Evolutionary conservation across 2,329 filamentous ascomycete species (phyloP).

Genomic region (Botrytis paeoniae): DNA sequence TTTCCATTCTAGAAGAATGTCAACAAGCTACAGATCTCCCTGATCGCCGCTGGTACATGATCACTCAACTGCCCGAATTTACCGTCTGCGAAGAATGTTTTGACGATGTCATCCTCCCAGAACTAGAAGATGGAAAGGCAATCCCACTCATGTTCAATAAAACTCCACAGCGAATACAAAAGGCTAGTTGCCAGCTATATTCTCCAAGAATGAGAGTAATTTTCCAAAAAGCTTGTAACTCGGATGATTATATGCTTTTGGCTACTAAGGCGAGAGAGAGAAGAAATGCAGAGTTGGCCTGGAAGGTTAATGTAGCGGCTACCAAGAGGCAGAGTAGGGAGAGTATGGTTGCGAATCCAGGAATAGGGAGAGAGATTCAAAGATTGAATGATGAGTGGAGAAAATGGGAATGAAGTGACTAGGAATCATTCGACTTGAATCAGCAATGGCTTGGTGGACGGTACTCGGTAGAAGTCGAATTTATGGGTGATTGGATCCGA

Average conservation of each 20-base stretch:
- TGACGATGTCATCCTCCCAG: slow-evolving; percentile 72
- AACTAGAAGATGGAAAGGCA: slow-evolving; percentile 50
- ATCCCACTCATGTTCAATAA: slow-evolving; percentile 66
- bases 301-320: slow-evolving; percentile 29
- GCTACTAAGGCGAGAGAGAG: slow-evolving; percentile 55
- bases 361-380: slow-evolving; percentile 42
- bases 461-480: not conserved
- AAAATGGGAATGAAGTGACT: slow-evolving; percentile 45
- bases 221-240: slow-evolving; percentile 64
- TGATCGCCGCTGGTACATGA: slow-evolving; percentile 70
- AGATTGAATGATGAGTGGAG: slow-evolving; percentile 51
- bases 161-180: slow-evolving; percentile 52
- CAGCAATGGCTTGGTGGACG: not conserved
- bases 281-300: slow-evolving; percentile 36
- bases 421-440: not conserved
- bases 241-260: slow-evolving; percentile 65
- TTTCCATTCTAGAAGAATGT: slow-evolving; percentile 32
- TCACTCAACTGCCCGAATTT: slow-evolving; percentile 71
- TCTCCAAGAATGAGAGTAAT: slow-evolving; percentile 73
- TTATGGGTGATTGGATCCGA: not conserved
- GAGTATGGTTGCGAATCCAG: slow-evolving; percentile 17
- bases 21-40: slow-evolving; percentile 49
- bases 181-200: slow-evolving; percentile 73
- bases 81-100: slow-evolving; percentile 88
- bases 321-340: slow-evolving; percentile 24